These are phyloP conservation scores for Erodium moschatum DNA, from an alignment of 441 rosid genomes.

Conservation along the genomic window DNA sequence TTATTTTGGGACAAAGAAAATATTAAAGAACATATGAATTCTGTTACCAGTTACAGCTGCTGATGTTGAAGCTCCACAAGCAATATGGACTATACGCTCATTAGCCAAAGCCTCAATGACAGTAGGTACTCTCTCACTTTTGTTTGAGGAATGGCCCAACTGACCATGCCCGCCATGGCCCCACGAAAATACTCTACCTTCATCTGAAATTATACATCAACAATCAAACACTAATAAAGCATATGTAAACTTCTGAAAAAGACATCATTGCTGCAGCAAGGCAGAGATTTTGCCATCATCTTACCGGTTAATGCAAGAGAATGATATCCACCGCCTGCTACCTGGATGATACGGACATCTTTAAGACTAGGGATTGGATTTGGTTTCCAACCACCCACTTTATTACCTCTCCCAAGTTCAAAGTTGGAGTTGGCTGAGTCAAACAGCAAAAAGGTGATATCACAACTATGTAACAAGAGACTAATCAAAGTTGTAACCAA, in stretches of 20 bases:
- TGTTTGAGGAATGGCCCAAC: constrained; percentile 53
- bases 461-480: not conserved
- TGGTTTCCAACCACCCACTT: constrained; percentile 80
- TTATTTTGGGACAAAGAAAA: no score
- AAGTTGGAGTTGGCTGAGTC: constrained; percentile 71
- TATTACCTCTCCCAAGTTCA: constrained; percentile 85
- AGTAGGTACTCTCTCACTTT: constrained; percentile 46
- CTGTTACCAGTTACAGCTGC: constrained; percentile 68
- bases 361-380: constrained; percentile 54
- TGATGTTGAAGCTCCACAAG: constrained; percentile 80
- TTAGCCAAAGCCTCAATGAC: constrained; percentile 56
- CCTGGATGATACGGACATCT: constrained; percentile 46
- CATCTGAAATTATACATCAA: constrained; percentile 36
- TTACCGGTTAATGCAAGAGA: constrained; percentile 81
- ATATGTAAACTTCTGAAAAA: constrained; percentile 5
- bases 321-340: constrained; percentile 86
- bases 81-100: constrained; percentile 43
- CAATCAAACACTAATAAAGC: constrained; percentile 10
- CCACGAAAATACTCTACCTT: constrained; percentile 83
- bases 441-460: constrained; percentile 5
- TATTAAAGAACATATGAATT: not conserved
- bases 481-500: not conserved
- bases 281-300: constrained; percentile 1
- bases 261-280: not conserved
- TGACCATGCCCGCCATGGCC: constrained; percentile 95